Base-by-base conservation (phyloP, 106 monocot genomes). In the Dendrobium officinale region DNA sequence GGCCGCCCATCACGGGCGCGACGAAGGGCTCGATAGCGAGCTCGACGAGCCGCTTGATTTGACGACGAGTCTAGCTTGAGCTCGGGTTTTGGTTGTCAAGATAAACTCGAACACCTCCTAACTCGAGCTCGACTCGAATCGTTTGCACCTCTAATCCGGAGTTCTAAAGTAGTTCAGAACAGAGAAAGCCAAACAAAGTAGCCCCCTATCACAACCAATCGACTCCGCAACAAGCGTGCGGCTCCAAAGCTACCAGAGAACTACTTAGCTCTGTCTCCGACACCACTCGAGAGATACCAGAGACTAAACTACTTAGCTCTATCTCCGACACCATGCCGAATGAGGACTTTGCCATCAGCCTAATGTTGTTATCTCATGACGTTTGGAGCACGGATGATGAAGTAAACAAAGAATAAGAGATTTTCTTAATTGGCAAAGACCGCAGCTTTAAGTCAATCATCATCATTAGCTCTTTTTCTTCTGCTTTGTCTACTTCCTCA, bases 311-410 rank as follows among this genome's bases (percentile, higher is more conserved):
- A 5, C 79, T 77, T 37, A 90, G 88, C 87, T 90, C 90, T 15
- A 83, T 90, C 61, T 92, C 95, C 27, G 82, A 88, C 70, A 56
- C 88, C 3, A 80, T 81, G 9, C 47, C 88, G 10, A 92, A 90
- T 27, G 88, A 88, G 77, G 90, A 90, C 81, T 88, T 90, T 13
- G 95, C 95, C 42, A 64, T 86, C 79, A 90, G 85, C 33, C 83
- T 95, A 56, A 83, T 95, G 83, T 83, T 90, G 85, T 92, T 95
- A 16, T 95, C 95, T 2, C 90, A 88, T 15, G 95, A 92, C 67
- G 22, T 74, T 13, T 94, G 91, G 93, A 40, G 9, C 42, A 61
- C 37, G 55, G 45, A 20, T 49, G 20, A 22, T 8, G 17, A 47
- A 3, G 58, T 58, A 19, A 77, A 77, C n/a, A 73, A 67, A 17